Evolutionary conservation across 1,284 basidiomycete genomes (phyloP), one percentile per base, ranked within the genome.

Genomic region (Cystobasidium sp.): DNA sequence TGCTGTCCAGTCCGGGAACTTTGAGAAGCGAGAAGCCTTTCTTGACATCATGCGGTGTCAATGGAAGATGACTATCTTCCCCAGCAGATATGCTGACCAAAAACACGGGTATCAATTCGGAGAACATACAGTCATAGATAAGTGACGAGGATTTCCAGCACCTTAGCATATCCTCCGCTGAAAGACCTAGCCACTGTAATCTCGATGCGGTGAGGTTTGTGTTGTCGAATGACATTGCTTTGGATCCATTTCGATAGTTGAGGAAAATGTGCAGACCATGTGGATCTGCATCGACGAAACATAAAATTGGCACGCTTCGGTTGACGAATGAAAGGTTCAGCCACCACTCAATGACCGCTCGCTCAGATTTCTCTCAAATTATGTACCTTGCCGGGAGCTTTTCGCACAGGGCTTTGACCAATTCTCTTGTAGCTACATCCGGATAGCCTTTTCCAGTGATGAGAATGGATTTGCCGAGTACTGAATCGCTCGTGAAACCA

Each of bases 401-500:
- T 65, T 88, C 86, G 0, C 89, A 87, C 0, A 96, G 84, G 0
- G 86, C 87, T 72, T 88, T 88, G 58, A 93, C 86, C 6, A 97
- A 85, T 77, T 94, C 89, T 9, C 93, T 87, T 0, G 94, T 95
- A 0, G 93, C 89, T 1, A 96, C 82, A 80, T 97, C 94, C 0
- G 94, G 94, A 82, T 95, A 97, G 0, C 94, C 94, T 82, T 96
- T 96, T 1, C 94, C 94, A 6, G 92, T 93, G 77, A 93, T 85
- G 47, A 92, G 84, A 31, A 93, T 79, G 0, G 91, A 91, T 58
- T 83, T 82, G 0, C 88, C 89, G 4, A 86, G 86, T 56, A 89
- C 81, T 9, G 80, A 79, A 0, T 84, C 80, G 74, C 87, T 80
- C 1, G 82, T 84, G 56, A 93, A 83, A 20, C 83, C 82, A 3